Base-by-base conservation (phyloP, 176 grass and related monocot species). In the Oryza longistaminata region DNA sequence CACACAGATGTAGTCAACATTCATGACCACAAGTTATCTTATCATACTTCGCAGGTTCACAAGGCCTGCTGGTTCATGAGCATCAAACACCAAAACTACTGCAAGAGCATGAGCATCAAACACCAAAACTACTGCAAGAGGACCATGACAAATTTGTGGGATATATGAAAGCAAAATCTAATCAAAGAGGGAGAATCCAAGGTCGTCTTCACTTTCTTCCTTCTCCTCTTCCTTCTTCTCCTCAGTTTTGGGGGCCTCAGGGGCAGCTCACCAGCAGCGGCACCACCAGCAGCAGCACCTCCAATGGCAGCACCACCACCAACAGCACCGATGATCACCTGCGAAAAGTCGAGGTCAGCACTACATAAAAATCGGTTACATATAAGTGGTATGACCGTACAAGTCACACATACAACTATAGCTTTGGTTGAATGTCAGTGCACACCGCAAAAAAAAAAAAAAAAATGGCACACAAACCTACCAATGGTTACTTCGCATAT, bases 111-210 rank as follows among this genome's bases (percentile, higher is more conserved):
- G 68, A 7, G 40, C 1, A 68, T 62, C 46, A 9, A 62, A 66
- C 70, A 69, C 29, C 68, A 70, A 90, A 87, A 80, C 7, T 84
- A 87, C 76, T 17, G 11, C 29, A 6, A 66, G 3, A 75, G 8
- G 62, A 52, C 17, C 29, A 64, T 45, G 39, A 4, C 64, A 81
- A 46, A 60, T 42, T 79, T 29, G 52, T 21, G 17, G 22, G 34
- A 61, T 31, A 69, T 3, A 17, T 7, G 26, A 39, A 74, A 70
- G 64, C 66, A 33, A 11, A 19, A 82, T 84, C 79, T 97, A 97
- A 48, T 97, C 95, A 0, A 97, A 97, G 74, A 97, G 95, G 21
- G 95, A 97, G 90, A 97, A 97, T 19, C 95, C 95, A 85, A 97
- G 87, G 74, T 97, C 95, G 0, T 97, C 92, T 1, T 97, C 95